Evolutionary conservation across 2,329 filamentous ascomycete species (phyloP).

Genomic region (Pestalotiopsis sp.): DNA sequence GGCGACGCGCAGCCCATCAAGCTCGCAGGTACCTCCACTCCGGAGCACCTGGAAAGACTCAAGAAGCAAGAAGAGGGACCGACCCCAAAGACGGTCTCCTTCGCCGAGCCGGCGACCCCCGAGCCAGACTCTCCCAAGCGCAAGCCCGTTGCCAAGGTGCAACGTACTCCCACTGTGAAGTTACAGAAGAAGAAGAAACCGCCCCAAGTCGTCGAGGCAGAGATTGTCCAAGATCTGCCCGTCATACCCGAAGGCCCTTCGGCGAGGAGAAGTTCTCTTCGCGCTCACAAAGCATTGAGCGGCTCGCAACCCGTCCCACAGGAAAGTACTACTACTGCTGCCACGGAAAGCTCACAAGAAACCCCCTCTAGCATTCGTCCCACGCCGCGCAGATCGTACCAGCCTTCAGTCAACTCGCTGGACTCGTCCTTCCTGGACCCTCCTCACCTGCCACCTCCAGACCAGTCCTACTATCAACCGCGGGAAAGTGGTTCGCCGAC

Average conservation of each 20-base stretch:
- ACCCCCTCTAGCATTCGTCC: constrained; percentile 45
- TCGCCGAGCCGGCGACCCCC: constrained; percentile 12
- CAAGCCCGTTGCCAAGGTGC: constrained; percentile 21
- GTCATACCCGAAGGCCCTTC: constrained; percentile 55
- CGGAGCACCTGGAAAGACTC: constrained; percentile 37
- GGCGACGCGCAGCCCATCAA: constrained; percentile 3
- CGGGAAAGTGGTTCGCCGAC: constrained; percentile 54
- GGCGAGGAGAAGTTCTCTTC: constrained; percentile 39
- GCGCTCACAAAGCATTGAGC: constrained; percentile 28
- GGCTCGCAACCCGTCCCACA: constrained; percentile 17
- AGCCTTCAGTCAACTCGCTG: constrained; percentile 53
- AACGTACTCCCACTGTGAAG: constrained; percentile 47
- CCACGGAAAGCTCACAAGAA: constrained; percentile 43
- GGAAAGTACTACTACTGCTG: constrained; percentile 20
- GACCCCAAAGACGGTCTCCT: constrained; percentile 23
- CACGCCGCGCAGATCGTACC: constrained; percentile 49
- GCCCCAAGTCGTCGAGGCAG: constrained; percentile 30
- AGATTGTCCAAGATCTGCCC: constrained; percentile 46
- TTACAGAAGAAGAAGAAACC: constrained; percentile 44
- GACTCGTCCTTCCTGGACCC: constrained; percentile 58
- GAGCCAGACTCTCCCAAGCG: constrained; percentile 22
- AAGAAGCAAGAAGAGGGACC: constrained; percentile 40
- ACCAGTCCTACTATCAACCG: constrained; percentile 64
- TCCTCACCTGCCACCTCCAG: constrained; percentile 62
- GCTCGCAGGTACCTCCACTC: constrained; percentile 33